A percentile compares a stretch with the other conserved stretches of the same genome.
Evolutionary conservation across 768 basidiomycete species (phyloP).

Genomic region (Collybiopsis luxurians): DNA sequence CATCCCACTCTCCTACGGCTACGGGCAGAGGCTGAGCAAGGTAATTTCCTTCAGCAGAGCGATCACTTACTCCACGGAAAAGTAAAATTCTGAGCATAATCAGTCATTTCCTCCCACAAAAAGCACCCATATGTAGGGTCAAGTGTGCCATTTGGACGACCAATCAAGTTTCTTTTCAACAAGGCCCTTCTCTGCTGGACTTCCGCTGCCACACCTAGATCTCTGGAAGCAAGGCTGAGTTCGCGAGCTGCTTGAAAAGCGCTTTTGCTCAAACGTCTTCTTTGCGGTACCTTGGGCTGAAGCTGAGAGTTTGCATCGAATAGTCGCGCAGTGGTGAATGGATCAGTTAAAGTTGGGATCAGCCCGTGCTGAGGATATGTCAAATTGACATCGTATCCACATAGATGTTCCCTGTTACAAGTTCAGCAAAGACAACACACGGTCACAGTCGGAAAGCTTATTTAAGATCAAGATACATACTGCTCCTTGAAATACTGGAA

Average conservation of each 20-base stretch:
- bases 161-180: conserved; percentile 49
- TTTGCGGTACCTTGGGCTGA: neutral
- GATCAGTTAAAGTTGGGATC: conserved; percentile 53
- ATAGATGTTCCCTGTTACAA: conserved; percentile 49
- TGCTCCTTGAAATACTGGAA: conserved; percentile 46
- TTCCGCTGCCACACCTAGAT: neutral
- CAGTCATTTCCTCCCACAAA: conserved; percentile 46
- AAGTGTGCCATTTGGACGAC: conserved; percentile 48
- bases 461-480: conserved; percentile 19
- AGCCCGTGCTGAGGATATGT: conserved; percentile 64
- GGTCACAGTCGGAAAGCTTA: no score
- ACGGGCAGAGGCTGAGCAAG: neutral
- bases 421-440: neutral
- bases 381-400: conserved; percentile 64
- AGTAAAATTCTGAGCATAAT: conserved; percentile 51
- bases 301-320: neutral
- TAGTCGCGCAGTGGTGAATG: neutral
- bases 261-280: neutral
- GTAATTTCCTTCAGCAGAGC: neutral
- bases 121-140: conserved; percentile 42
- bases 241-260: neutral
- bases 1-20: conserved; percentile 37
- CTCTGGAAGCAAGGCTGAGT: neutral
- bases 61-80: conserved; percentile 40
- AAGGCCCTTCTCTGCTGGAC: conserved; percentile 13